Evolutionary conservation across 768 basidiomycete genomes (phyloP).

Genomic region (Cyclocybe aegerita): DNA sequence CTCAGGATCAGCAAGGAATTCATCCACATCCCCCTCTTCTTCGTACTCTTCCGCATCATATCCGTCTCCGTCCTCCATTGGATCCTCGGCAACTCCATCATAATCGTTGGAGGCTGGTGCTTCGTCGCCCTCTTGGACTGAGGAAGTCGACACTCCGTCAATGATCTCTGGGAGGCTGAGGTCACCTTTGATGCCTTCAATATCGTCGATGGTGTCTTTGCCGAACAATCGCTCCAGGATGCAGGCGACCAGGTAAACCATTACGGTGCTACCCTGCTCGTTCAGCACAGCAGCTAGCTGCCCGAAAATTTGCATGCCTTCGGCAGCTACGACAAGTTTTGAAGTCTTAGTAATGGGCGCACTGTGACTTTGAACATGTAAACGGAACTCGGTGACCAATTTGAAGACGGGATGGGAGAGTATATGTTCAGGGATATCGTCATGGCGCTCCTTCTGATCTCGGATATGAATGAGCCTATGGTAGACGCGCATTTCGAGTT

Average conservation of each 20-base stretch:
- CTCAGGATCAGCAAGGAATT: neutral
- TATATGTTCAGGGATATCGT: constrained; percentile 68
- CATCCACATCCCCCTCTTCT: constrained; percentile 6
- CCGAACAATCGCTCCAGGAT: constrained; percentile 87
- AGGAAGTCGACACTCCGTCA: constrained; percentile 51
- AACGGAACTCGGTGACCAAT: constrained; percentile 77
- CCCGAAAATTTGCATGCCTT: constrained; percentile 68
- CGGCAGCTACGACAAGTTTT: constrained; percentile 56
- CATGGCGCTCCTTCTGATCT: constrained; percentile 75
- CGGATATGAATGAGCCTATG: constrained; percentile 90
- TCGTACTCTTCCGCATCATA: constrained; percentile 17
- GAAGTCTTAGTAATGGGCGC: constrained; percentile 73
- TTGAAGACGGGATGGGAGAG: constrained; percentile 75
- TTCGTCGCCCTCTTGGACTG: constrained; percentile 19
- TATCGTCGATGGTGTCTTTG: constrained; percentile 74
- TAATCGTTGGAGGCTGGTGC: constrained; percentile 25
- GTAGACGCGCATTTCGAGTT: constrained; percentile 96
- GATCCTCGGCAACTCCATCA: constrained; percentile 8
- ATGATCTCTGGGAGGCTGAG: constrained; percentile 64
- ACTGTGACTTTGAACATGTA: constrained; percentile 78
- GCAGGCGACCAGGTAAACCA: constrained; percentile 89
- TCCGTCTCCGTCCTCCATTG: constrained; percentile 11
- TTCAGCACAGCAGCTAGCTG: constrained; percentile 62
- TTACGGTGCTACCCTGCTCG: constrained; percentile 62
- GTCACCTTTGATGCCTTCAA: constrained; percentile 61